Base-by-base conservation (phyloP, 441 rosid species). In the Viola pubescens region DNA sequence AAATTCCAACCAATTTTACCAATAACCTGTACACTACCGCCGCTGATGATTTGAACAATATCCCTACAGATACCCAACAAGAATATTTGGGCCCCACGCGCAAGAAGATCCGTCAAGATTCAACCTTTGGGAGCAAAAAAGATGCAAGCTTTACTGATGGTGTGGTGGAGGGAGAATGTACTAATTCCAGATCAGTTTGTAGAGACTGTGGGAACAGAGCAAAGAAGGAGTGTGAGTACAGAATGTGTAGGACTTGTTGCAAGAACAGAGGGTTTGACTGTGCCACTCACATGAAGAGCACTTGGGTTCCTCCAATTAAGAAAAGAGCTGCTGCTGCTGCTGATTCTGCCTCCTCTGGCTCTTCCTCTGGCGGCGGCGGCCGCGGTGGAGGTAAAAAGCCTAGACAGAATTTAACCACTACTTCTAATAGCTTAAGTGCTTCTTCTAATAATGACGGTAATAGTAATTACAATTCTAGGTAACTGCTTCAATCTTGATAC, bases 141-240 rank as follows among this genome's bases (percentile, higher is more conserved):
- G 1, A 11, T 54, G 37, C 12, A 6, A 54, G 38, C 12, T 12
- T 7, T 37, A 9, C 7, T n/a, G 16, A 7, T 14, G 60, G 9
- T 9, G 74, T 66, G 12, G 72, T 62, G 14, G 63, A 52, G 48
- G 69, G 48, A 0, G 52, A 60, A 11, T 16, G 56, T 16, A 48
- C 56, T 53, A 79, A 74, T 63, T 79, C 75, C 9, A 62, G 74
- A 12, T 39, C 82, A 48, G 86, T 89, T 62, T 92, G 98, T 68
- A 91, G 81, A 66, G 98, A 92, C 46, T 92, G 98, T 60, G 97
- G 98, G n/a, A 88, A 91, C 79, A 86, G 85, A 65, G 92, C 98
- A 1, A 91, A 91, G 82, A 91, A 91, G 14, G 98, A 87, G 59
- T 92, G 98, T 19, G 74, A 67, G 63, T 84, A 77, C 60, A 72